Base-by-base conservation (phyloP, 345 rosid genomes). In the Melaleuca alternifolia region DNA sequence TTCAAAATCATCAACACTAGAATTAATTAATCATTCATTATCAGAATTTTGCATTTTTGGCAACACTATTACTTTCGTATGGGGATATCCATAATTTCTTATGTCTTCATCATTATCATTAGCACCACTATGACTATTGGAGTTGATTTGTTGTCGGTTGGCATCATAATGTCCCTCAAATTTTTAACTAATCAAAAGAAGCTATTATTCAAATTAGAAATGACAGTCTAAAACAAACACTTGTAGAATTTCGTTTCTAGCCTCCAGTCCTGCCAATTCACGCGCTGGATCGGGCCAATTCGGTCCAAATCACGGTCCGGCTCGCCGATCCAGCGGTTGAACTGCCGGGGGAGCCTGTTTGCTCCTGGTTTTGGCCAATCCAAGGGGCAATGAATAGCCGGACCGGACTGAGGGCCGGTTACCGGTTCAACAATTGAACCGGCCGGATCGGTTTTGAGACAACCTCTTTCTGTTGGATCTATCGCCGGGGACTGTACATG, bases 401-500 rank as follows among this genome's bases (percentile, higher is more conserved):
- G 1, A 61, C 0, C 20, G 41, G 0, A 6, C 4, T 6, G 5
- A 62, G 44, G 20, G 1, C 5, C 6, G 1, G 6, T 62, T 62
- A 21, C 11, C 5, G 2, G 44, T 62, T 62, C 2, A 28, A 62
- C 23, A 0, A 2, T 30, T 62, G 44, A 62, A 62, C 44, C 2
- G 1, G 76, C 23, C 75, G 21, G 10, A 10, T 62, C 6, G 0
- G 1, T 5, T 20, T 21, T 65, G 33, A 65, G 9, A 33, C 41
- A 41, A 65, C 46, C 48, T 65, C 48, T 65, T 18, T 6, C 7
- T 8, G 24, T 16, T 18, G 46, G 79, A 41, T 37, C 4, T 5
- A 8, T 33, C 46, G 10, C 46, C 24, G 4, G 5, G 12, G 12
- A 23, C 13, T 1, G 24, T 9, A 54, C 61, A 12, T 54, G n/a